These are phyloP conservation scores for Apiospora aurea DNA, from an alignment of 2,329 filamentous ascomycete genomes.

Conservation along the genomic window DNA sequence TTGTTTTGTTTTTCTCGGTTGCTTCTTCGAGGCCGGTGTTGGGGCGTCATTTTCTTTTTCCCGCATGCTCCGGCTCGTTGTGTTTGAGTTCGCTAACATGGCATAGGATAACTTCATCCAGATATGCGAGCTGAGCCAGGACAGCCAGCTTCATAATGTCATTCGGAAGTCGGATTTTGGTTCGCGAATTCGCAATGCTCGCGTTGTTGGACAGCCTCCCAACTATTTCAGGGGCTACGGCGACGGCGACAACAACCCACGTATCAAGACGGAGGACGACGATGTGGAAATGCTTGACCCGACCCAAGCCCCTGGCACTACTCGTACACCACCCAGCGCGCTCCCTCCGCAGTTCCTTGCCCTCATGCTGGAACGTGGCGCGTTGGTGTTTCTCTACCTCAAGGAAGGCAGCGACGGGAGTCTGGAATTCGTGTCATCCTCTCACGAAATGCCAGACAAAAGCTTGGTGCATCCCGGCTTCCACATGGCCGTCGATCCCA, in stretches of 20 bases:
- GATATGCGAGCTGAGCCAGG: constrained; percentile 74
- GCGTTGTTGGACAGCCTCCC: constrained; percentile 70
- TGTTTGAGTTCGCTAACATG: constrained; percentile 27
- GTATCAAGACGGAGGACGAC: constrained; percentile 49
- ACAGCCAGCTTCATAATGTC: constrained; percentile 78
- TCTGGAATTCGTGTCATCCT: constrained; percentile 67
- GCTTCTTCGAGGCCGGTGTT: neutral
- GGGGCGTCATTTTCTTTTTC: neutral
- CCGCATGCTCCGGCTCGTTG: neutral
- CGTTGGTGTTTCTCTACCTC: constrained; percentile 80
- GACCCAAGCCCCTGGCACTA: constrained; percentile 26
- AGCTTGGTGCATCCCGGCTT: constrained; percentile 66
- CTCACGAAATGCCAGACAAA: constrained; percentile 64
- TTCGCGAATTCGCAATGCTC: constrained; percentile 78
- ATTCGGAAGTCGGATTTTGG: constrained; percentile 81
- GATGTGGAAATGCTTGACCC: constrained; percentile 46
- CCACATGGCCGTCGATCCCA: constrained; percentile 79
- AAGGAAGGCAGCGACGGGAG: constrained; percentile 50
- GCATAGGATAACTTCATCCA: constrained; percentile 77
- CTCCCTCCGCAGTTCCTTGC: constrained; percentile 83
- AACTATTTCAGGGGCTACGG: constrained; percentile 43
- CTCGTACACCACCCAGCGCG: neutral
- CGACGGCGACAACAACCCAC: constrained; percentile 33
- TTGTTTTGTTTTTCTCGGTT: constrained; percentile 1
- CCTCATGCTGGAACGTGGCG: constrained; percentile 75